These are phyloP conservation scores for Cyclostephanos tholiformis DNA, from an alignment of 108 stramenopile genomes.

Conservation along the genomic window DNA sequence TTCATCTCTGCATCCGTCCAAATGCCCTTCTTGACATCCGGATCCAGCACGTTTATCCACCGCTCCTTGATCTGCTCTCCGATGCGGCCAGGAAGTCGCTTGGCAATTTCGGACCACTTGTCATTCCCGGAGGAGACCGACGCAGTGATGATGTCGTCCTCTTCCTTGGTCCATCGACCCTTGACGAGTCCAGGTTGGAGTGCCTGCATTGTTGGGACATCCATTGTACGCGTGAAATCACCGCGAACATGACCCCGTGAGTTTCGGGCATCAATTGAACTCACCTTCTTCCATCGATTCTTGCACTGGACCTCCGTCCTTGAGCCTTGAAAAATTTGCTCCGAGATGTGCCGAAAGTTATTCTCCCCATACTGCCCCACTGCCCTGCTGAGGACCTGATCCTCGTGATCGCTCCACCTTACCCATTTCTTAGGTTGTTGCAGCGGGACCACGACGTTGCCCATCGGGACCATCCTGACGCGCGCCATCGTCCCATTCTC, in stretches of 20 bases:
- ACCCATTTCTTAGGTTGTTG: slow-evolving; percentile 41
- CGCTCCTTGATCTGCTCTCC: slow-evolving; percentile 95
- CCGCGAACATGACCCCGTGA: not conserved
- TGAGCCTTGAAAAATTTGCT: slow-evolving; percentile 44
- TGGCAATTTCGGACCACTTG: slow-evolving; percentile 77
- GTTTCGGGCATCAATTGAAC: not conserved
- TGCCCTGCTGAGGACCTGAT: slow-evolving; percentile 43
- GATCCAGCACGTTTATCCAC: slow-evolving; percentile 93
- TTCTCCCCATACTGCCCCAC: slow-evolving; percentile 47
- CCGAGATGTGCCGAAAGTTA: slow-evolving; percentile 56
- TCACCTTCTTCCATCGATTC: slow-evolving; percentile 91
- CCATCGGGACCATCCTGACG: slow-evolving; percentile 9
- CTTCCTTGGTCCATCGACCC: slow-evolving; percentile 79
- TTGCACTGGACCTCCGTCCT: slow-evolving; percentile 86
- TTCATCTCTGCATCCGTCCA: slow-evolving; percentile 87
- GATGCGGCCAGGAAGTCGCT: slow-evolving; percentile 84
- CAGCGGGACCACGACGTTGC: slow-evolving; percentile 19
- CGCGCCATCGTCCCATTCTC: not conserved
- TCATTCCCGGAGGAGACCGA: slow-evolving; percentile 37
- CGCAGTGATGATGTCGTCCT: slow-evolving; percentile 73
- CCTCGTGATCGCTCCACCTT: slow-evolving; percentile 49
- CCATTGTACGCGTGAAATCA: too few species aligned
- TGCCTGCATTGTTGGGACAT: slow-evolving; percentile 22
- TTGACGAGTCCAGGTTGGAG: slow-evolving; percentile 89
- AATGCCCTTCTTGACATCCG: slow-evolving; percentile 72